Conservation (phyloP, 2,329 filamentous ascomycete species). For the Lasiodiplodia gonubiensis region DNA sequence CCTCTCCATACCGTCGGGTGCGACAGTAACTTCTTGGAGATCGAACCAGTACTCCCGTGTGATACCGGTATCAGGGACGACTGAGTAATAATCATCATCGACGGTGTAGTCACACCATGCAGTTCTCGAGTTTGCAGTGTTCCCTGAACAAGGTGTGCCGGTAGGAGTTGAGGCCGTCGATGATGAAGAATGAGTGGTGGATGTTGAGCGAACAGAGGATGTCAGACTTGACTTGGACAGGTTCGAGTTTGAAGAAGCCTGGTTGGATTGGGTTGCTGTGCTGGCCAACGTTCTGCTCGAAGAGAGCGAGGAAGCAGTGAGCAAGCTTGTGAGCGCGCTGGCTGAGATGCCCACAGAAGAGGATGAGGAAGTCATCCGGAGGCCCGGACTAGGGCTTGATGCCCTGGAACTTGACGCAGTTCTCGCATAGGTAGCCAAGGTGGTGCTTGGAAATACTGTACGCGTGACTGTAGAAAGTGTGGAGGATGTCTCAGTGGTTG, state of each 20-base stretch:
- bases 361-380: background rate
- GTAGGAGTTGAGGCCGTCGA: background rate
- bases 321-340: background rate
- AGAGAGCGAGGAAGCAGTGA: background rate
- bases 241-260: background rate
- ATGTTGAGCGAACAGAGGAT: background rate
- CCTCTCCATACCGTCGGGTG: conserved; percentile 63
- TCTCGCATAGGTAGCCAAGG: background rate
- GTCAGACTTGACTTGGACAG: background rate
- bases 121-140: conserved; percentile 16
- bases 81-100: conserved; percentile 58
- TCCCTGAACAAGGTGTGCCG: conserved; percentile 15
- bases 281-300: background rate
- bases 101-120: conserved; percentile 58
- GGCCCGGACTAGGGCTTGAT: background rate
- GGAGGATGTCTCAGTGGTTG: background rate
- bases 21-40: conserved; percentile 57
- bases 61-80: conserved; percentile 59
- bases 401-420: background rate
- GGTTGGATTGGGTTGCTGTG: too few relatives aligned
- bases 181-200: conserved; percentile 8
- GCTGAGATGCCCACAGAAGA: background rate
- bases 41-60: conserved; percentile 62
- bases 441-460: background rate
- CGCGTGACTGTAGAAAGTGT: background rate